Conservation (phyloP, 1,284 basidiomycete species). For the Chondrostereum purpureum region DNA sequence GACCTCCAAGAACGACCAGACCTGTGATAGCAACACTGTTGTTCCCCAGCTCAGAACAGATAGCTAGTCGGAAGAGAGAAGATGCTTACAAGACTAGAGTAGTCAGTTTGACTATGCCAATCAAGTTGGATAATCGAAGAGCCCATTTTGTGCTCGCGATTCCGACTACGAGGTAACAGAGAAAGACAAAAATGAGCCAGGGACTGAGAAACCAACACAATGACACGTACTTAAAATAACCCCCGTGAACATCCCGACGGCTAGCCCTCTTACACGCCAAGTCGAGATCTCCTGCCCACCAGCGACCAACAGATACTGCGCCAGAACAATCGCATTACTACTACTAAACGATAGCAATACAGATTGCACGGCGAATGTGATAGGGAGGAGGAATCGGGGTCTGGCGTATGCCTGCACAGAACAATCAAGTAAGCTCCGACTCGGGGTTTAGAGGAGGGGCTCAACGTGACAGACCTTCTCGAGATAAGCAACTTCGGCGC, state of each 20-base stretch:
- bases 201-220: background rate
- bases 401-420: constrained; percentile 31
- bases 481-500: constrained; percentile 42
- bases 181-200: background rate
- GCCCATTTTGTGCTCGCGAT: constrained; percentile 24
- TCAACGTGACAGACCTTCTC: constrained; percentile 25
- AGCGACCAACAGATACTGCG: constrained; percentile 28
- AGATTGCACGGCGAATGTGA: constrained; percentile 36
- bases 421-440: too few species aligned
- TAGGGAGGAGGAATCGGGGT: constrained; percentile 32
- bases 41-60: too few species aligned
- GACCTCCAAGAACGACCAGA: constrained; percentile 40
- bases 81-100: constrained; percentile 23
- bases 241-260: constrained; percentile 25
- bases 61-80: background rate
- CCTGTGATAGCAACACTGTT: constrained; percentile 34
- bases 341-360: constrained; percentile 34
- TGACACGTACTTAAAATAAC: constrained; percentile 22
- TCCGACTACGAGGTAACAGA: constrained; percentile 17
- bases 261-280: constrained; percentile 29
- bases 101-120: constrained; percentile 25
- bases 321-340: constrained; percentile 30
- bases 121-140: constrained; percentile 18
- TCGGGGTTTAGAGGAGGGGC: too few species aligned
- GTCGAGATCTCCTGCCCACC: constrained; percentile 20